Evolutionary conservation across 768 basidiomycete species (phyloP), one percentile per base, ranked within the genome.

Genomic region (Suillus plorans): DNA sequence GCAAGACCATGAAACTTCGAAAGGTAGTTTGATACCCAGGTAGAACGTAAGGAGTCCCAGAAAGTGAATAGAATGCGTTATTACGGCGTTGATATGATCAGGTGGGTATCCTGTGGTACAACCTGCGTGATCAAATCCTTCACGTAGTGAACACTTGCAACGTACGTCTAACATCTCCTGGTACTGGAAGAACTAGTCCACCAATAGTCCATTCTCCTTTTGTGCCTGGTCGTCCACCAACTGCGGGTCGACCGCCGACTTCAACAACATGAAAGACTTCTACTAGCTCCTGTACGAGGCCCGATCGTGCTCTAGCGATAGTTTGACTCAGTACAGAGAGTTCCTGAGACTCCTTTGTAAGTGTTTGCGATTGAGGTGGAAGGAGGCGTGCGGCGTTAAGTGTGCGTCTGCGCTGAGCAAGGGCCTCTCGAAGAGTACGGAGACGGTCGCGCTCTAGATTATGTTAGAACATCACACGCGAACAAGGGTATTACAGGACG

Each of bases 181-280:
- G 92, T 0, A 94, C 91, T 36, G 92, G 92, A 12, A 95, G 74
- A 10, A 92, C 88, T 56, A 94, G 73, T 62, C 88, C 89, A 0
- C 91, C 90, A 61, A 94, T 91, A 0, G 89, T 92, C 92, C 92
- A 94, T 70, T 94, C 90, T 2, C 90, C 90, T 70, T 87, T 89
- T 18, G 89, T 86, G 0, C 91, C 91, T 1, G 88, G 86, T 66
- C 88, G 89, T 4, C 86, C 89, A 6, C 90, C 90, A 4, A 92
- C 80, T 0, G 90, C 86, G 4, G 91, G 90, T 4, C 91, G 78
- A 1, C 92, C 91, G 1, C 90, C 91, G 0, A 91, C 89, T 74
- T 94, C 89, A 3, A 91, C 90, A 25, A 94, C 82, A 68, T 91
- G 87, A 76, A 95, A 94, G 0, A 94, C 93, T 61, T 94, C 91